phyloP scores from a whole-genome alignment of 306 rosid species.

The Herpetospermum pedunculosum region DNA sequence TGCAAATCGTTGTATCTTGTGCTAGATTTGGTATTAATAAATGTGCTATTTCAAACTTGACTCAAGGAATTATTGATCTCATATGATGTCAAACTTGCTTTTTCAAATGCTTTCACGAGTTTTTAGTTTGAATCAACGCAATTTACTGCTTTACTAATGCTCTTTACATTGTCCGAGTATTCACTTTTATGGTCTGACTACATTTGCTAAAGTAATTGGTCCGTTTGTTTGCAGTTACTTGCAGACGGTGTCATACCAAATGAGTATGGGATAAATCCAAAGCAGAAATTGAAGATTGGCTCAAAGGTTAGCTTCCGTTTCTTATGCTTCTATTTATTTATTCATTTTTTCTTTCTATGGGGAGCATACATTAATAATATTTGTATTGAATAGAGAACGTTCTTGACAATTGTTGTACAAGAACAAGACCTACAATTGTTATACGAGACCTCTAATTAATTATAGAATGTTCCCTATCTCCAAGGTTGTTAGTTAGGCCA shows the following conservation, averaged over 20 bases:
- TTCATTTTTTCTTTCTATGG: background rate
- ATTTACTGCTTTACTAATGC: background rate
- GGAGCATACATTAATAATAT: background rate
- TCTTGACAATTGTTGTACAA: background rate
- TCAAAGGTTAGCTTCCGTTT: slow-evolving; percentile 50
- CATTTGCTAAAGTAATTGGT: slow-evolving; percentile 11
- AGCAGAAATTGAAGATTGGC: slow-evolving; percentile 89
- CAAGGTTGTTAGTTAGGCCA: too few species aligned
- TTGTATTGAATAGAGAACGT: background rate
- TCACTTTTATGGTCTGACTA: background rate
- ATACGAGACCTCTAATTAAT: too few species aligned
- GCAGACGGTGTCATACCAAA: slow-evolving; percentile 99
- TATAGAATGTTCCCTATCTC: too few species aligned
- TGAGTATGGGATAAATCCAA: slow-evolving; percentile 91
- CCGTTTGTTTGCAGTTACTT: slow-evolving; percentile 46
- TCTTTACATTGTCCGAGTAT: background rate
- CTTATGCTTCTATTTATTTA: background rate
- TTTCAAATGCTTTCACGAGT: background rate
- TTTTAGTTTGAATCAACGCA: background rate
- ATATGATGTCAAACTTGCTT: background rate
- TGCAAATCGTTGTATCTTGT: background rate
- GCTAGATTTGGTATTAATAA: background rate
- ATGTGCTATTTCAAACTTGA: background rate
- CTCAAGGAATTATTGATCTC: background rate
- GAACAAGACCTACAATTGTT: too few species aligned